phyloP scores from a whole-genome alignment of 768 basidiomycete genomes.

The Grammothele lineata region DNA sequence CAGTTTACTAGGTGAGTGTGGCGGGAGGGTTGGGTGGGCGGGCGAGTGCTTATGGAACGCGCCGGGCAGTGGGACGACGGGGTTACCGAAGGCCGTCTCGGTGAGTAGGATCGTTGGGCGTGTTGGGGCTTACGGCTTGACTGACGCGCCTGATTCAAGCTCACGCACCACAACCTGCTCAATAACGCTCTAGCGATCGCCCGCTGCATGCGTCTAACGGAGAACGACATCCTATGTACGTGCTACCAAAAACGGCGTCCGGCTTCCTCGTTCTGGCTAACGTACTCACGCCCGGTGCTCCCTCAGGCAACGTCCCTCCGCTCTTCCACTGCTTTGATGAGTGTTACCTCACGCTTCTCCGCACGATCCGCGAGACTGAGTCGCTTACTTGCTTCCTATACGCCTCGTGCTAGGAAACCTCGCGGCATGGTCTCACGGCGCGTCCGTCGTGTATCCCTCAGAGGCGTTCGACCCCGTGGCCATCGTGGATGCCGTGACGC shows the following conservation, averaged over 20 bases:
- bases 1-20: conserved; percentile 79
- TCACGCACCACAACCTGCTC: conserved; percentile 75
- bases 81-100: conserved; percentile 78
- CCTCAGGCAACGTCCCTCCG: conserved; percentile 74
- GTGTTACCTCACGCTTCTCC: conserved; percentile 28
- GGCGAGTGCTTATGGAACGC: neutral
- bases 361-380: neutral
- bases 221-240: conserved; percentile 67
- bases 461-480: conserved; percentile 56
- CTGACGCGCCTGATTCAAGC: no score
- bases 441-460: conserved; percentile 73
- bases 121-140: neutral
- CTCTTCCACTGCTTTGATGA: conserved; percentile 89
- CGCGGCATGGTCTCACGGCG: conserved; percentile 70
- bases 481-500: conserved; percentile 66
- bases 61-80: conserved; percentile 66
- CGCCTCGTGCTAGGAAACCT: conserved; percentile 81
- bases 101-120: conserved; percentile 48
- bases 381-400: conserved; percentile 26
- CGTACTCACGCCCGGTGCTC: no score
- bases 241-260: no score
- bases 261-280: neutral
- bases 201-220: conserved; percentile 63
- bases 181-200: conserved; percentile 75
- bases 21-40: no score